phyloP scores from a whole-genome alignment of 768 basidiomycete genomes.

The Boletus huronensis region DNA sequence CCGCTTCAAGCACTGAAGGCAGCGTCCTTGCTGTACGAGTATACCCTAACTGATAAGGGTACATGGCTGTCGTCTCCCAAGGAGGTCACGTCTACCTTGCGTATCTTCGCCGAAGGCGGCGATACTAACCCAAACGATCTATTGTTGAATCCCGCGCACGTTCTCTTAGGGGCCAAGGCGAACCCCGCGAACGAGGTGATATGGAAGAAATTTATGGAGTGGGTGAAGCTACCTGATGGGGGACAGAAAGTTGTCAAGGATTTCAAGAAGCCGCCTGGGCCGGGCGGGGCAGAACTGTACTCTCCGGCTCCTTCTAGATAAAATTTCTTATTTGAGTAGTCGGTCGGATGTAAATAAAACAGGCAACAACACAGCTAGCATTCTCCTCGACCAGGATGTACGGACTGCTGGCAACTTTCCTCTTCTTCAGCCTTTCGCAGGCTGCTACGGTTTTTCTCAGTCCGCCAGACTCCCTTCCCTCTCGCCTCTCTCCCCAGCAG shows the following conservation, averaged over 20 bases:
- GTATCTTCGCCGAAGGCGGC: constrained; percentile 40
- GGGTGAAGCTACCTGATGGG: constrained; percentile 39
- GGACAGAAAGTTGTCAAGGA: constrained; percentile 42
- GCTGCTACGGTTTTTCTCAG: constrained; percentile 62
- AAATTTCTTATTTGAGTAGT: neutral
- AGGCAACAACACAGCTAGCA: neutral
- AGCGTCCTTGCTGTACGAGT: constrained; percentile 46
- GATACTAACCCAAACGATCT: constrained; percentile 38
- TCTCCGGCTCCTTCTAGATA: constrained; percentile 24
- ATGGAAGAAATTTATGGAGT: constrained; percentile 40
- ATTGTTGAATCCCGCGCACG: constrained; percentile 48
- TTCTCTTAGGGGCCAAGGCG: constrained; percentile 36
- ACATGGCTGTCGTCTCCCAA: constrained; percentile 43
- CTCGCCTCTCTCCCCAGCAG: constrained; percentile 46
- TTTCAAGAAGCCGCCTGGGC: constrained; percentile 32
- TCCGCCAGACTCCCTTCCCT: constrained; percentile 39
- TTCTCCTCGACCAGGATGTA: constrained; percentile 15
- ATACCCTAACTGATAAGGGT: constrained; percentile 52
- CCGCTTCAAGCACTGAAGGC: constrained; percentile 47
- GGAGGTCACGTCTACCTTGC: constrained; percentile 31
- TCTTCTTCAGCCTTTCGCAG: constrained; percentile 37
- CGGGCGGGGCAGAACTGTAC: constrained; percentile 31
- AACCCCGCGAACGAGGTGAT: constrained; percentile 26
- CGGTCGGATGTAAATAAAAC: constrained; percentile 22
- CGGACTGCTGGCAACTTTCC: constrained; percentile 20